These are phyloP conservation scores for Myxozyma kluyveri DNA, from an alignment of 805 yeast genomes.

Conservation along the genomic window DNA sequence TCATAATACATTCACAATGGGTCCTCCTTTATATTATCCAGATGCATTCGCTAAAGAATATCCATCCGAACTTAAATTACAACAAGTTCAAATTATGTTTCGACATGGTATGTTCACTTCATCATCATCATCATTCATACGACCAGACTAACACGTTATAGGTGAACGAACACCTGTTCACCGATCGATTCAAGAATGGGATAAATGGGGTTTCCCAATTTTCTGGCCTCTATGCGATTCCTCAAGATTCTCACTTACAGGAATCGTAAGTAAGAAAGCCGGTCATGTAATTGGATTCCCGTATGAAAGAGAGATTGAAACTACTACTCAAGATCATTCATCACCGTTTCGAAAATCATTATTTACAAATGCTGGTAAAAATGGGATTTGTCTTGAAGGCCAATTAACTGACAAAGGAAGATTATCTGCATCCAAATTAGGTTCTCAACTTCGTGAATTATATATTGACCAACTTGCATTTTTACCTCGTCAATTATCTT, in stretches of 20 bases:
- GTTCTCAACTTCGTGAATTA: constrained; percentile 25
- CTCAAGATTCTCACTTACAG: constrained; percentile 18
- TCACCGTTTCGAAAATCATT: background rate
- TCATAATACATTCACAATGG: constrained; percentile 8
- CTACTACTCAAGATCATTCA: constrained; percentile 9
- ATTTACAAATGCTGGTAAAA: constrained; percentile 18
- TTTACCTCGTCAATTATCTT: constrained; percentile 16
- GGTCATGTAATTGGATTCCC: constrained; percentile 16
- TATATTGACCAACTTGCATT: constrained; percentile 26
- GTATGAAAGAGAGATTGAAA: constrained; percentile 28
- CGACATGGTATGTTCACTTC: constrained; percentile 22
- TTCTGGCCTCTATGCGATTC: constrained; percentile 29
- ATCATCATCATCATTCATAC: background rate
- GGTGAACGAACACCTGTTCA: constrained; percentile 29
- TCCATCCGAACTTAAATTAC: constrained; percentile 12
- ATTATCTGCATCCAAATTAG: constrained; percentile 19
- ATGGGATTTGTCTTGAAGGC: constrained; percentile 23
- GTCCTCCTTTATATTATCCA: constrained; percentile 18
- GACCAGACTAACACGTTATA: background rate
- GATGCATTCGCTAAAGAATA: constrained; percentile 13
- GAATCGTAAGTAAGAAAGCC: constrained; percentile 17
- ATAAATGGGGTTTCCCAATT: constrained; percentile 29
- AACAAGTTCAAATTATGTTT: constrained; percentile 25
- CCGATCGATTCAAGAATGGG: constrained; percentile 22
- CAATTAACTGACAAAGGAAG: constrained; percentile 30